These are phyloP conservation scores for Lepidium didymum DNA, from an alignment of 345 rosid species.

Conservation along the genomic window DNA sequence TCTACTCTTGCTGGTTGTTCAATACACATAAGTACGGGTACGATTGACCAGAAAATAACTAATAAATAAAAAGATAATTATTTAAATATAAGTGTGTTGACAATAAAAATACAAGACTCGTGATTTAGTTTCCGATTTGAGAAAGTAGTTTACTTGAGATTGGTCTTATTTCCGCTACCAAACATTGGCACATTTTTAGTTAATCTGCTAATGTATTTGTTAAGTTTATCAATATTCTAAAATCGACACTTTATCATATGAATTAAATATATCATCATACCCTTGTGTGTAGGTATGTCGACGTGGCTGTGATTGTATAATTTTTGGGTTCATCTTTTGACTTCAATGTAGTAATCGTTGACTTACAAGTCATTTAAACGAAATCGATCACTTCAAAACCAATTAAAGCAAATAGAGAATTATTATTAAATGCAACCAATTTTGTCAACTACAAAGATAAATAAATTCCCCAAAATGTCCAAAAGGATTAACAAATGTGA, in stretches of 20 bases:
- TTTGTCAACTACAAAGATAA: conserved; percentile 5
- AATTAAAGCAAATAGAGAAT: conserved; percentile 16
- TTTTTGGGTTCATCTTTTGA: conserved; percentile 8
- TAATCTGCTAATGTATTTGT: background rate
- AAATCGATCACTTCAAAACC: conserved; percentile 25
- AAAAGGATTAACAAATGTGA: conserved; percentile 19
- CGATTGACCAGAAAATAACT: background rate
- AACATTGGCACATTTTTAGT: background rate
- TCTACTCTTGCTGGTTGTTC: background rate
- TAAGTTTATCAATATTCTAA: background rate
- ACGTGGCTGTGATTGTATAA: conserved; percentile 15
- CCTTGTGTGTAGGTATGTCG: background rate
- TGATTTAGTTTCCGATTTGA: background rate
- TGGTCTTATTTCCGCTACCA: conserved; percentile 1
- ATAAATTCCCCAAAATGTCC: background rate
- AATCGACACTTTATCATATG: background rate
- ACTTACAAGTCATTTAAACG: conserved; percentile 20
- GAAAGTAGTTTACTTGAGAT: background rate
- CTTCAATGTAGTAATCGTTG: conserved; percentile 14
- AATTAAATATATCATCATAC: background rate
- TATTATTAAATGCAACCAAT: conserved; percentile 5
- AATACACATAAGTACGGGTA: background rate
- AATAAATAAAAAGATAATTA: background rate
- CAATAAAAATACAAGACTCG: background rate
- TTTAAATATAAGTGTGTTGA: too few species aligned